Conservation (phyloP, 805 yeast genomes). For the Zygoascus bituminiphila region DNA sequence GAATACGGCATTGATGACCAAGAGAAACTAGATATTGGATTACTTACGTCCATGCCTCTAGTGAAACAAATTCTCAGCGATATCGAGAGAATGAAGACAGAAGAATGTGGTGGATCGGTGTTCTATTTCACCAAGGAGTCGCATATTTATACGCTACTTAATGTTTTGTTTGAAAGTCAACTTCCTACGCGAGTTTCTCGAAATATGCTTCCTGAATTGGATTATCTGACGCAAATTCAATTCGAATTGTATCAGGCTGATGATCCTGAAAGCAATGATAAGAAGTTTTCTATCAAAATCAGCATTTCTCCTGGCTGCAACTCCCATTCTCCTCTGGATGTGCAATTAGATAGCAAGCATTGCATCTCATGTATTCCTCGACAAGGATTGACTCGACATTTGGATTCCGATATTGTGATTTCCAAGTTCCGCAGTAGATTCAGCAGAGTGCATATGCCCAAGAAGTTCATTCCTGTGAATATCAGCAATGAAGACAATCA, state of each 20-base stretch:
- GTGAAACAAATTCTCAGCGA: conserved; percentile 81
- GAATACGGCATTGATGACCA: conserved; percentile 95
- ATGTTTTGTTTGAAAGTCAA: conserved; percentile 84
- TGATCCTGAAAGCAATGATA: conserved; percentile 56
- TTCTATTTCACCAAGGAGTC: conserved; percentile 95
- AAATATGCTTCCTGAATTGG: conserved; percentile 93
- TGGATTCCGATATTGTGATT: conserved; percentile 82
- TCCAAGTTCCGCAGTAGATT: conserved; percentile 76
- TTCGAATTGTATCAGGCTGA: conserved; percentile 83
- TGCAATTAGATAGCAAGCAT: conserved; percentile 91
- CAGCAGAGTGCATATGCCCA: conserved; percentile 81
- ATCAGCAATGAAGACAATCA: conserved; percentile 8
- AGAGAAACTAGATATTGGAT: conserved; percentile 92
- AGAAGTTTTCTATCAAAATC: conserved; percentile 81
- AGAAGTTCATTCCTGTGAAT: conserved; percentile 31
- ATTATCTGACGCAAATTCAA: conserved; percentile 86
- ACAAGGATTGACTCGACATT: conserved; percentile 80
- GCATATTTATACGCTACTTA: conserved; percentile 87
- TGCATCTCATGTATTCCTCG: conserved; percentile 94
- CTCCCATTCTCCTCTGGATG: conserved; percentile 95
- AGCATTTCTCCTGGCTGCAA: conserved; percentile 98
- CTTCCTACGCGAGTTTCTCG: conserved; percentile 93
- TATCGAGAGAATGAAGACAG: conserved; percentile 66
- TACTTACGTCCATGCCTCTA: conserved; percentile 86
- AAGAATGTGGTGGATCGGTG: conserved; percentile 75